Base-by-base conservation (phyloP, 129 eudicot species). In the Centaurea solstitialis region DNA sequence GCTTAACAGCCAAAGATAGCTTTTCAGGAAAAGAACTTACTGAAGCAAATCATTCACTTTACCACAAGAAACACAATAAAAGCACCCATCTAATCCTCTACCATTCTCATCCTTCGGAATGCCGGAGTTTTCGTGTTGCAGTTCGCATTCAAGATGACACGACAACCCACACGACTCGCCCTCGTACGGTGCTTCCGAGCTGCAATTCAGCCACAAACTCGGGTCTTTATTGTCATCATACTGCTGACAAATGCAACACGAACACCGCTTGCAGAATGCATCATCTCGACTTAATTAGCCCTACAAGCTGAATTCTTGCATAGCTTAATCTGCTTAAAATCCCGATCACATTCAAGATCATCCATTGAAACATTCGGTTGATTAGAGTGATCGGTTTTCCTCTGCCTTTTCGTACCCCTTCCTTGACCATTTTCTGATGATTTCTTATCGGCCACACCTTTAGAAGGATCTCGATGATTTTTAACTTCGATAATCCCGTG, bases 141-240 rank as follows among this genome's bases (percentile, higher is more conserved):
- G 38, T 71, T 92, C 90, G 85, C 98, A 93, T 73, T 93, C 96
- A 41, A 93, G 93, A 68, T 93, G 98, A 67, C 94, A 87, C n/a
- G 98, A 93, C 82, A 86, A 85, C 35, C 95, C 91, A 83, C 98
- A 93, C 18, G 96, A 87, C 43, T 80, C 78, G 22, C 89, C 93
- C 35, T 72, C 81, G 82, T 80, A 89, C 2, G 89, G 93, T 72
- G 81, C 79, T 73, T 93, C 98, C 37, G 98, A 91, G 83, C 85
- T 84, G 62, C 98, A 93, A 21, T 41, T 85, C 80, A 93, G 69
- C 98, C 98, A 93, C 70, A 93, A 87, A 84, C 96, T 93, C 7
- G 98, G 98, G 75, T 93, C 98, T 81, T 93, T 93, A 70, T 93
- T 91, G 35, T 93, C 98, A 87, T 93, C 98, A 76, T 78, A 93